These are phyloP conservation scores for Candida lessepsii DNA, from an alignment of 805 yeast genomes.

Conservation along the genomic window DNA sequence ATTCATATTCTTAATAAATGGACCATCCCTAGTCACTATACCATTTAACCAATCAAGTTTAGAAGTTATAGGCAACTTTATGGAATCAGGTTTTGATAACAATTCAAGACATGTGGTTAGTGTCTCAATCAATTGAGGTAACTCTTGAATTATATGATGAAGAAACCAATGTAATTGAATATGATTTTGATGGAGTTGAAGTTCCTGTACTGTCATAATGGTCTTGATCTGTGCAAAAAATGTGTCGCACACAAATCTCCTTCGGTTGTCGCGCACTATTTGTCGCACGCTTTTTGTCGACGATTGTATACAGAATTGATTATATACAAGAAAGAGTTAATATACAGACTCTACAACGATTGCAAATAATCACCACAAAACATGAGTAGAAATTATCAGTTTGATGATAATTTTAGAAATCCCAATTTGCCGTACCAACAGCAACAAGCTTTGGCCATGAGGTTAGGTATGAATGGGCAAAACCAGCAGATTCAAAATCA, in stretches of 20 bases:
- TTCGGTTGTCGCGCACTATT: background rate
- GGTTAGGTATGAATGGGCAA: slow-evolving; percentile 4
- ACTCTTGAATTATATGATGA: slow-evolving; percentile 25
- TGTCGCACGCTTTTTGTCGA: slow-evolving; percentile 2
- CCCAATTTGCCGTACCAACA: slow-evolving; percentile 11
- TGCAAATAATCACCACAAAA: background rate
- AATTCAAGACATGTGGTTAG: slow-evolving; percentile 37
- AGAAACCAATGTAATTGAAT: slow-evolving; percentile 33
- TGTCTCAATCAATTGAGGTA: slow-evolving; percentile 36
- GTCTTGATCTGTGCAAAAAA: background rate
- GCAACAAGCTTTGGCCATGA: slow-evolving; percentile 6
- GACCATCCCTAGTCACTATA: slow-evolving; percentile 53
- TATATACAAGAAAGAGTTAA: slow-evolving; percentile 7
- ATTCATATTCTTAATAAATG: slow-evolving; percentile 45
- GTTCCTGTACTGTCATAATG: slow-evolving; percentile 1
- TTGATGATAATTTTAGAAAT: slow-evolving; percentile 8
- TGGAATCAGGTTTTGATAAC: slow-evolving; percentile 20
- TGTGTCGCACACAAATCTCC: background rate
- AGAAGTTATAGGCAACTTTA: slow-evolving; percentile 58
- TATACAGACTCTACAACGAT: slow-evolving; percentile 1
- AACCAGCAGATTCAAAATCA: background rate
- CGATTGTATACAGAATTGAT: slow-evolving; percentile 6
- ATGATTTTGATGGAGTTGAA: slow-evolving; percentile 20
- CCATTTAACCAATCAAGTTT: slow-evolving; percentile 60
- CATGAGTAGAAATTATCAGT: slow-evolving; percentile 8